These are phyloP conservation scores for Perkinsus olseni DNA, from an alignment of 169 alveolate genomes.

Conservation along the genomic window DNA sequence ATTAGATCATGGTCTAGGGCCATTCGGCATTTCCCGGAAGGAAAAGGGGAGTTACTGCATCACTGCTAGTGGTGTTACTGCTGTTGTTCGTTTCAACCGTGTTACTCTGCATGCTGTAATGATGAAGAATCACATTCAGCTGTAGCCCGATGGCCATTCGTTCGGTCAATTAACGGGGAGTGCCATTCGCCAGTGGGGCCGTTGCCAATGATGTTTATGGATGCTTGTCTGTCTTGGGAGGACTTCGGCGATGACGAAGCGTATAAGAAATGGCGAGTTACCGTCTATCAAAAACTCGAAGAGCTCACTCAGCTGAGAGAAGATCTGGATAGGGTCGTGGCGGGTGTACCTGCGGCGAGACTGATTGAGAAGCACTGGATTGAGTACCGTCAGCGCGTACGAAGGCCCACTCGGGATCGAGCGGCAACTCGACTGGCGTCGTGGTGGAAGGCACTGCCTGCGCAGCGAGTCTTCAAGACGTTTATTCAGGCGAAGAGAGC, in stretches of 20 bases:
- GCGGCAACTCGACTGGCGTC: not conserved
- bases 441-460: not conserved
- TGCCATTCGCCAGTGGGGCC: too few species aligned
- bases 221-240: not conserved
- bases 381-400: not conserved
- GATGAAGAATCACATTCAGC: not conserved
- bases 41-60: not conserved
- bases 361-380: not conserved
- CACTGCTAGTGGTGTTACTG: not conserved
- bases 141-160: not conserved
- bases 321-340: not conserved
- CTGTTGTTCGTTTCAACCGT: not conserved
- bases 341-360: not conserved
- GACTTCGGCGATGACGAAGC: not conserved
- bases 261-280: not conserved
- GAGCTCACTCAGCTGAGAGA: not conserved
- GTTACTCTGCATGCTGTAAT: not conserved
- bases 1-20: too few species aligned
- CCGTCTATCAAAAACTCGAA: not conserved
- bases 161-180: too few species aligned
- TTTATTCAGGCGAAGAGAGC: not conserved
- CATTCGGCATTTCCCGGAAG: too few species aligned
- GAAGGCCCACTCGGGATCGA: not conserved
- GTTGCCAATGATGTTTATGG: too few species aligned
- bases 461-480: not conserved